Percentiles rank a stretch among this genome's conserved stretches.
Evolutionary conservation across 208 protist genomes (phyloP).

Genomic region (Wallacemonas rigidus): DNA sequence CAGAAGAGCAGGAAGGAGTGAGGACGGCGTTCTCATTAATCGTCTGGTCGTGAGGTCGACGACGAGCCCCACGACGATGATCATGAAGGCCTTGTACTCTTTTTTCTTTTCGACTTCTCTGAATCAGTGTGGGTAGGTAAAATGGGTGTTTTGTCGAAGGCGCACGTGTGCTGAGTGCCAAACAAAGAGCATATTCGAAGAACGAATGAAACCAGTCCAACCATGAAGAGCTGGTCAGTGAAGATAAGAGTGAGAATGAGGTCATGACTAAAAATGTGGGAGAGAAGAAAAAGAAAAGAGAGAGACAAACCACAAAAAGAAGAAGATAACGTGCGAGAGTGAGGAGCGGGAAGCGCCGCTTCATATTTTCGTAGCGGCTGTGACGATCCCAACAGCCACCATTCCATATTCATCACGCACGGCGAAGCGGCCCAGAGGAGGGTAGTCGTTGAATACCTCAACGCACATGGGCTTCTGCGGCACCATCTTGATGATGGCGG

Average conservation of each 20-base stretch:
- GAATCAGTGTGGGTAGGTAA: too few species aligned
- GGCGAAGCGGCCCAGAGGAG: conserved; percentile 95
- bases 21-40: too few species aligned
- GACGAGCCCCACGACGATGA: too few species aligned
- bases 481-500: conserved; percentile 88
- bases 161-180: too few species aligned
- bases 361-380: conserved; percentile 35
- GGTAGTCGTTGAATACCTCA: conserved; percentile 94
- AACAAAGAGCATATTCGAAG: too few species aligned
- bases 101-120: too few species aligned
- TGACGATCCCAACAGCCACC: conserved; percentile 97
- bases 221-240: too few species aligned
- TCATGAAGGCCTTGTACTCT: too few species aligned
- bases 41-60: too few species aligned
- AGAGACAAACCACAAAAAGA: conserved; percentile 5
- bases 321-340: not conserved
- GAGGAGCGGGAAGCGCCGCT: not conserved
- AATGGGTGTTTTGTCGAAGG: too few species aligned
- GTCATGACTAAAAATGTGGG: not conserved
- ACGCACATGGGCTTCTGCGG: conserved; percentile 94
- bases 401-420: conserved; percentile 95
- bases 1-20: too few species aligned
- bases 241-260: not conserved
- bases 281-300: conserved; percentile 5
- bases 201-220: too few species aligned